A percentile compares a stretch with the other conserved stretches of the same genome.
These are phyloP conservation scores for Tetramitus jugosus DNA, from an alignment of 208 protist genomes.

Conservation along the genomic window DNA sequence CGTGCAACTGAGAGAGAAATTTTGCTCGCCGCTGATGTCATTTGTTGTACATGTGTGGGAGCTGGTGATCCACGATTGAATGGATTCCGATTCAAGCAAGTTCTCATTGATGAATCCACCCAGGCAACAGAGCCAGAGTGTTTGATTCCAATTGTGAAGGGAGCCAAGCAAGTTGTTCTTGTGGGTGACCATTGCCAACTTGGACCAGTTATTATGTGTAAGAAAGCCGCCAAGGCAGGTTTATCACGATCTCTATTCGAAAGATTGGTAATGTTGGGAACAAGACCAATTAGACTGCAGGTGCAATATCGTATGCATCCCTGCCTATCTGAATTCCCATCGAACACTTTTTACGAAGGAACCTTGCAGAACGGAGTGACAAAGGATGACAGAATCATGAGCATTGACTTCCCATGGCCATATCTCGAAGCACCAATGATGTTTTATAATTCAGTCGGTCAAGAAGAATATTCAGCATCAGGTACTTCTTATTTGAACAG, in stretches of 20 bases:
- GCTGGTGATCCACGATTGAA: slow-evolving; percentile 73
- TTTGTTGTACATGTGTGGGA: slow-evolving; percentile 86
- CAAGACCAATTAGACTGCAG: slow-evolving; percentile 76
- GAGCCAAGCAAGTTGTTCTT: slow-evolving; percentile 77
- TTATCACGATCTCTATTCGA: slow-evolving; percentile 88
- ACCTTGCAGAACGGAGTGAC: slow-evolving; percentile 89
- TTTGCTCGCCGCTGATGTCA: slow-evolving; percentile 76
- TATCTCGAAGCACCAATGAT: slow-evolving; percentile 73
- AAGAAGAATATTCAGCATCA: slow-evolving; percentile 76
- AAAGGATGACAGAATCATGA: slow-evolving; percentile 47
- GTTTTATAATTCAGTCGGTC: slow-evolving; percentile 75
- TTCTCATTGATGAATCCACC: slow-evolving; percentile 93
- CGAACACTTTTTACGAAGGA: slow-evolving; percentile 93
- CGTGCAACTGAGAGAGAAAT: slow-evolving; percentile 58
- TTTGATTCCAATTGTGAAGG: slow-evolving; percentile 86
- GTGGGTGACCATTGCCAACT: slow-evolving; percentile 93
- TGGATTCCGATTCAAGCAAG: slow-evolving; percentile 67
- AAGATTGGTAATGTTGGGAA: slow-evolving; percentile 73
- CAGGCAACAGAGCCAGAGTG: slow-evolving; percentile 89
- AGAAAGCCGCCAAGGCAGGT: slow-evolving; percentile 73
- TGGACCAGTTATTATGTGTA: slow-evolving; percentile 87
- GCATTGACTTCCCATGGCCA: slow-evolving; percentile 78
- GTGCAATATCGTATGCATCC: slow-evolving; percentile 98
- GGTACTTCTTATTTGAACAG: slow-evolving; percentile 95
- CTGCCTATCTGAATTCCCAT: slow-evolving; percentile 82